These are phyloP conservation scores for Kalanchoe fedtschenkoi DNA, from an alignment of 164 flowering plant species.

Conservation along the genomic window DNA sequence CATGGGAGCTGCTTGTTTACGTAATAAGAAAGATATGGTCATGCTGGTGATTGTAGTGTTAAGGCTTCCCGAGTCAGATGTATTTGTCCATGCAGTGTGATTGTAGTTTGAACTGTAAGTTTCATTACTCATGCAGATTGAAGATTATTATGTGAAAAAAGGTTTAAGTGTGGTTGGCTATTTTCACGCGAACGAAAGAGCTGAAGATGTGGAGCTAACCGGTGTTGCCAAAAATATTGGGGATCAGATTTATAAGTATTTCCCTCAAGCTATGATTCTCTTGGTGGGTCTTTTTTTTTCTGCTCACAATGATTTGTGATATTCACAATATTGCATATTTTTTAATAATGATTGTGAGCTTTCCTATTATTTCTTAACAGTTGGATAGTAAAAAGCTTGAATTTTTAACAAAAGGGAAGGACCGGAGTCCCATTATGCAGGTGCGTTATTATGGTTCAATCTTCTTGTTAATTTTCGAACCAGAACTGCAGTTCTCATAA, in stretches of 20 bases:
- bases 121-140: conserved; percentile 34
- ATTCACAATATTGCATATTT: not conserved
- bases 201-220: conserved; percentile 61
- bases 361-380: conserved; percentile 23
- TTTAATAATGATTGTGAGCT: not conserved
- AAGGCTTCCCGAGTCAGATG: too few species aligned
- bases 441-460: conserved; percentile 22
- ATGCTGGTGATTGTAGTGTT: too few species aligned
- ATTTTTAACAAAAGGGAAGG: conserved; percentile 45
- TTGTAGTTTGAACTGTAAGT: too few species aligned
- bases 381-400: conserved; percentile 75
- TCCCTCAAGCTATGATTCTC: conserved; percentile 72
- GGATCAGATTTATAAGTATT: conserved; percentile 70
- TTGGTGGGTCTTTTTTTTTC: conserved; percentile 34
- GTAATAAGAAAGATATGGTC: too few species aligned
- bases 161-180: conserved; percentile 83
- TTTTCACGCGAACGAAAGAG: conserved; percentile 89
- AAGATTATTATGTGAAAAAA: conserved; percentile 55
- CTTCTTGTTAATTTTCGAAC: not conserved
- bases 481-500: not conserved
- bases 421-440: conserved; percentile 66
- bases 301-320: not conserved
- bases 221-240: conserved; percentile 78
- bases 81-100: too few species aligned
- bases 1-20: too few species aligned